phyloP scores from a whole-genome alignment of 2,329 filamentous ascomycete species.

The Cladosporium sphaerospermum region DNA sequence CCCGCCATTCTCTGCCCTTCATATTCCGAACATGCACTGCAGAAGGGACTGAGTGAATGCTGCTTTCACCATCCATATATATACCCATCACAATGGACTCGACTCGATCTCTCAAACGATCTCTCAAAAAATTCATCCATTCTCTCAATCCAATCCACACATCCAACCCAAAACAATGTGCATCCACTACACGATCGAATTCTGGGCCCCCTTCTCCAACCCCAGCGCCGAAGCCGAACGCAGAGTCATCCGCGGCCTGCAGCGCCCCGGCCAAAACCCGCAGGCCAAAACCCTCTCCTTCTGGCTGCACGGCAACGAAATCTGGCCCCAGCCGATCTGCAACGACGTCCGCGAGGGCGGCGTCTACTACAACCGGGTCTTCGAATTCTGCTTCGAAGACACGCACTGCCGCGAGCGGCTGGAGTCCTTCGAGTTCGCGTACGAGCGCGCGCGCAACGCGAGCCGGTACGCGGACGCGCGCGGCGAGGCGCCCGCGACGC shows the following conservation, averaged over 20 bases:
- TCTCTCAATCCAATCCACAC: too few species aligned
- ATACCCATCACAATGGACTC: too few species aligned
- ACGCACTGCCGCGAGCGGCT: background rate
- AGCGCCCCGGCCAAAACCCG: background rate
- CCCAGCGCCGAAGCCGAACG: background rate
- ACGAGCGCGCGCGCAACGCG: background rate
- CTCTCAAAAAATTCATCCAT: too few species aligned
- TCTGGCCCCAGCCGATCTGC: background rate
- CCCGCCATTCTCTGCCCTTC: background rate
- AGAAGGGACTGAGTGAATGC: background rate
- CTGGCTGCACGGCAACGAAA: background rate
- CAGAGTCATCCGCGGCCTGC: background rate
- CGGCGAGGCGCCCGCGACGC: background rate
- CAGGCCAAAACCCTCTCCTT: background rate
- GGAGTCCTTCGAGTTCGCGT: background rate
- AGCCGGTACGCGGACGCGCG: background rate
- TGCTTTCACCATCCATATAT: too few species aligned
- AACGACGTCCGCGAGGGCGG: background rate
- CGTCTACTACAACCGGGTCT: background rate
- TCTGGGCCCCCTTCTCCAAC: background rate
- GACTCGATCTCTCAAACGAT: too few species aligned
- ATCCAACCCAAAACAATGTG: background rate
- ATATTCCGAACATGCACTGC: background rate
- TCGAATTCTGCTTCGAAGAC: constrained; percentile 3
- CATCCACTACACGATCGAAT: constrained; percentile 2